These are phyloP conservation scores for Pyrrhoderma noxium DNA, from an alignment of 1,284 basidiomycete species.

Conservation along the genomic window DNA sequence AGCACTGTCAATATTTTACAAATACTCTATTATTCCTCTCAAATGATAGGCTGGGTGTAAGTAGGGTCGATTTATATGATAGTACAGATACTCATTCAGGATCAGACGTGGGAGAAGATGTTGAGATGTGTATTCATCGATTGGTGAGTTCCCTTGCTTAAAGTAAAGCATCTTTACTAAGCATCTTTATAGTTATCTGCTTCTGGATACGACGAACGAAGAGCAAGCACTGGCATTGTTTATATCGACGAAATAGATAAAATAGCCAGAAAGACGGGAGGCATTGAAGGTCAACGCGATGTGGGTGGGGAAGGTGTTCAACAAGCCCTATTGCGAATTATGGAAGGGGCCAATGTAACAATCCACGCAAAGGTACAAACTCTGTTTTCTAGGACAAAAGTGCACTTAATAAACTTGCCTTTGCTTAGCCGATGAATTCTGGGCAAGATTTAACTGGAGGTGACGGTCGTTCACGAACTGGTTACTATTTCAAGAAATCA, in stretches of 20 bases:
- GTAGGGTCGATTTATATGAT: constrained; percentile 23
- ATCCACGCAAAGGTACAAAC: constrained; percentile 57
- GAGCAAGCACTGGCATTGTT: constrained; percentile 85
- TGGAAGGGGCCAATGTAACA: constrained; percentile 85
- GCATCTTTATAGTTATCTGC: constrained; percentile 57
- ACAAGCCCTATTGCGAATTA: constrained; percentile 84
- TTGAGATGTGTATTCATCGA: constrained; percentile 82
- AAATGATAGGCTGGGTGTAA: constrained; percentile 63
- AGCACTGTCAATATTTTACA: too few species aligned
- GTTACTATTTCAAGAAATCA: constrained; percentile 28
- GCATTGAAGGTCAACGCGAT: constrained; percentile 74
- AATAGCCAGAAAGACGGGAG: constrained; percentile 65
- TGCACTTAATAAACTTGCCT: constrained; percentile 33
- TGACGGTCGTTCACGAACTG: constrained; percentile 41
- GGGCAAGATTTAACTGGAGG: constrained; percentile 23
- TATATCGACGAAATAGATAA: constrained; percentile 98
- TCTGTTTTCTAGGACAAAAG: constrained; percentile 27
- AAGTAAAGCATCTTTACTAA: background rate
- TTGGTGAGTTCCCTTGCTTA: constrained; percentile 38
- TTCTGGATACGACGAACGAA: constrained; percentile 79
- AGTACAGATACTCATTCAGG: constrained; percentile 2
- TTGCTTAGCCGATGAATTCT: background rate
- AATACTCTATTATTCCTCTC: constrained; percentile 7
- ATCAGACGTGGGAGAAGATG: constrained; percentile 89
- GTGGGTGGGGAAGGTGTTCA: constrained; percentile 96